These are phyloP conservation scores for Ophiostoma angusticollis DNA, from an alignment of 2,329 filamentous ascomycete genomes.

Conservation along the genomic window DNA sequence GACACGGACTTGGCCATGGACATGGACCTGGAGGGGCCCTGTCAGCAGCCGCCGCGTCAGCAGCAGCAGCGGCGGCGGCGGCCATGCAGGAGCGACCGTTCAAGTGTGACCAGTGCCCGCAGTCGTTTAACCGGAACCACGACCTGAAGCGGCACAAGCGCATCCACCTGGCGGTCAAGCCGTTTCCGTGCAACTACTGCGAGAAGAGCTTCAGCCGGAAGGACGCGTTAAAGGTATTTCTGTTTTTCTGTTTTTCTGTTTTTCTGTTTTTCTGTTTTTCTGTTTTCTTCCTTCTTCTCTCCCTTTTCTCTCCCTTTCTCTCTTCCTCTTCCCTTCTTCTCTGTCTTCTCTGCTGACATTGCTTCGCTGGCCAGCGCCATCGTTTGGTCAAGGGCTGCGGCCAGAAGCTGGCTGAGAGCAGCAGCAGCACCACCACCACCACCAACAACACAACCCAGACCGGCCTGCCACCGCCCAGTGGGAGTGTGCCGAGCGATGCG, in stretches of 20 bases:
- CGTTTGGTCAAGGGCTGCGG: too few species aligned
- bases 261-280: not conserved
- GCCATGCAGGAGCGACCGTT: conserved; percentile 67
- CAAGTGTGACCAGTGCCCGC: conserved; percentile 83
- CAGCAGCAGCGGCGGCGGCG: not conserved
- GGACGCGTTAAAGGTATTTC: conserved; percentile 91
- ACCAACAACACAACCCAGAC: too few species aligned
- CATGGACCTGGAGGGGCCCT: too few species aligned
- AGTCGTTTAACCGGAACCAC: conserved; percentile 93
- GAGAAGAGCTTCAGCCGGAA: conserved; percentile 96
- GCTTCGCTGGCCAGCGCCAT: too few species aligned
- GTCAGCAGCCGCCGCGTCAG: conserved; percentile 3
- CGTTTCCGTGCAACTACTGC: conserved; percentile 80
- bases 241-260: not conserved
- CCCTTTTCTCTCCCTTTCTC: not conserved
- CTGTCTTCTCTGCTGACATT: too few species aligned
- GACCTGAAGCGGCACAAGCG: conserved; percentile 92
- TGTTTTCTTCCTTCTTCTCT: not conserved
- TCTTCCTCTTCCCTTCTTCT: not conserved
- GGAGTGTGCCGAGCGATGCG: too few species aligned
- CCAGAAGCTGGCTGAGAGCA: too few species aligned
- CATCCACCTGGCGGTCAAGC: conserved; percentile 91
- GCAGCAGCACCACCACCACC: too few species aligned
- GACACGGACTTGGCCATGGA: too few species aligned
- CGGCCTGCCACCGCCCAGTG: too few species aligned